Conservation (phyloP, 208 protist species). For the Trichomonas tenax region DNA sequence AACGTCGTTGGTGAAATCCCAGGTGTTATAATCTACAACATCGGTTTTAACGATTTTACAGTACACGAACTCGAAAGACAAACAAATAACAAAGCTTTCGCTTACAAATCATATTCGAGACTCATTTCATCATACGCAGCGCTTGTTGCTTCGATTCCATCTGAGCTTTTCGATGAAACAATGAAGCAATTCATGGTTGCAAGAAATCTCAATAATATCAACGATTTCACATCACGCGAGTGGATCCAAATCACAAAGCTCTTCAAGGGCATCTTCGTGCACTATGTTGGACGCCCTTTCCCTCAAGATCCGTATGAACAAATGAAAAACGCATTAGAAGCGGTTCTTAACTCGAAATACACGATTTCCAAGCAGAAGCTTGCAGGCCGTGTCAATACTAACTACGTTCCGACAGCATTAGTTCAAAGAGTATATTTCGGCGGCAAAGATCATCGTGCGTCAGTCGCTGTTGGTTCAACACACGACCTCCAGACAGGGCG, state of each 20-base stretch:
- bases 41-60: slow-evolving; percentile 15
- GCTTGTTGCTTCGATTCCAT: neutral
- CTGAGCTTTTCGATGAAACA: neutral
- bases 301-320: slow-evolving; percentile 18
- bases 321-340: neutral
- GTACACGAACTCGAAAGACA: neutral
- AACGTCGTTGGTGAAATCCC: neutral
- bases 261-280: neutral
- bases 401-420: neutral
- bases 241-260: neutral
- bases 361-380: neutral
- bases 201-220: neutral
- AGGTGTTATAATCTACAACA: neutral
- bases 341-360: neutral
- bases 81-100: neutral
- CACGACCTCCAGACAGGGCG: neutral
- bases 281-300: neutral
- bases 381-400: neutral
- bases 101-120: neutral
- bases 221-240: neutral
- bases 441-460: neutral
- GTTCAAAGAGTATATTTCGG: neutral
- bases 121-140: neutral
- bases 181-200: neutral
- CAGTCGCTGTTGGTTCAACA: neutral